Evolutionary conservation across 352 stramenopile genomes (phyloP), one percentile per base, ranked within the genome.

Genomic region (Phytopythium kandeliae): DNA sequence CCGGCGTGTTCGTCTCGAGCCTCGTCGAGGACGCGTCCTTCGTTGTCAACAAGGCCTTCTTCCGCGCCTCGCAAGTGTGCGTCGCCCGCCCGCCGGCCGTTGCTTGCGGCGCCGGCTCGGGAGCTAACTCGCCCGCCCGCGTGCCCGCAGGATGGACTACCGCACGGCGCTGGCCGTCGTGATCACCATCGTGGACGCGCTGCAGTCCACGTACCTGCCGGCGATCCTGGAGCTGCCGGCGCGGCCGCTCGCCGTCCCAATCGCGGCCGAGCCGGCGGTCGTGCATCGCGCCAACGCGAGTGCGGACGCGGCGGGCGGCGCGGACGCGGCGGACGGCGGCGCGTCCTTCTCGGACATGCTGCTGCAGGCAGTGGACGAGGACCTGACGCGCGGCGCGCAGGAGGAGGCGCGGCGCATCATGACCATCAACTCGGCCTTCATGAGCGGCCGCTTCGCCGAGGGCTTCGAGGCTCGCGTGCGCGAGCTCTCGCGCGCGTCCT

Each of bases 1-100:
- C 69, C 0, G 58, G 66, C 19, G 75, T 92, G 15, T 92, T 80
- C 45, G 74, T 90, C 3, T 89, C 73, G 19, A 92, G 80, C 62
- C 72, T 90, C 16, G 83, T 94, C 24, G 80, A 94, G 51, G 80
- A 94, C 45, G 78, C 85, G 19, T 91, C 80, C 28, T 94, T 92
- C 37, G 83, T 94, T 33, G 63, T 94, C 33, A 86, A 90, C 61
- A 92, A 94, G 60, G 69, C 79, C 17, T 87, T 94, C 60, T 81
- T 73, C 34, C 71, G 78, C 22, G 75, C 80, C 1, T 89, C 70
- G 0, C 83, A 94, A 50, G 89, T 79, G 81, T 90, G 55, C 22
- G 58, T 55, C 5, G 5, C n/a, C n/a, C n/a, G n/a, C n/a, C n/a
- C n/a, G n/a, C n/a, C n/a, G n/a, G n/a, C n/a, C n/a, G n/a, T n/a